Evolutionary conservation across 192 early-diverging fungal species (phyloP).

Genomic region (Globomyces pollinis-pini): DNA sequence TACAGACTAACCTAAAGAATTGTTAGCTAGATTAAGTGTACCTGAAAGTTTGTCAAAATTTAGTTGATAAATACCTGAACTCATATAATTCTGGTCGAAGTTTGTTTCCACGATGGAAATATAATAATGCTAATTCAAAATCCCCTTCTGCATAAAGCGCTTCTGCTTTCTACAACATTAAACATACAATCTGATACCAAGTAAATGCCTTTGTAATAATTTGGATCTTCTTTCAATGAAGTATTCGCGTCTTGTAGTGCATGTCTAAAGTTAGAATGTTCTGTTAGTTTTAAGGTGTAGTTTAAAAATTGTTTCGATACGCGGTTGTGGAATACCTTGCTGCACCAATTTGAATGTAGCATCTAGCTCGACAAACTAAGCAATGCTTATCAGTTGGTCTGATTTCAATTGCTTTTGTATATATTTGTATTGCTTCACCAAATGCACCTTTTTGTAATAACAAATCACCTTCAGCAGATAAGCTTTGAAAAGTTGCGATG

Average conservation of each 20-base stretch:
- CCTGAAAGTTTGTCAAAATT: too few relatives aligned
- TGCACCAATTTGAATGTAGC: conserved; percentile 40
- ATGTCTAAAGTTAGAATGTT: too few relatives aligned
- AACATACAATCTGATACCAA: too few relatives aligned
- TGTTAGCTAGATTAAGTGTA: too few relatives aligned
- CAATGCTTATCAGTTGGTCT: conserved; percentile 37
- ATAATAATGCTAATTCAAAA: conserved; percentile 50
- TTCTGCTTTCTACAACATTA: conserved; percentile 52
- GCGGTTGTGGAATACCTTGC: conserved; percentile 24
- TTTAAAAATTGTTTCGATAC: too few relatives aligned
- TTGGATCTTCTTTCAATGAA: conserved; percentile 30
- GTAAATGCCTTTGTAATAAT: conserved; percentile 38
- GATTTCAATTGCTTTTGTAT: conserved; percentile 38
- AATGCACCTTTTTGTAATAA: conserved; percentile 39
- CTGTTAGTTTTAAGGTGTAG: too few relatives aligned
- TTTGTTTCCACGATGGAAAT: conserved; percentile 50
- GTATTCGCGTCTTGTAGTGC: conserved; percentile 38
- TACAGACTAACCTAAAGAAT: too few relatives aligned
- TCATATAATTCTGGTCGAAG: conserved; percentile 45
- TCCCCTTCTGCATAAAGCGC: conserved; percentile 46
- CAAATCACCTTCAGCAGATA: conserved; percentile 44
- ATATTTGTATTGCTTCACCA: conserved; percentile 44
- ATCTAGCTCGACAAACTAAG: conserved; percentile 38
- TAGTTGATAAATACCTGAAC: too few relatives aligned
- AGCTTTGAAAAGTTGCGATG: conserved; percentile 33